Base-by-base conservation (phyloP, 345 rosid species). In the Salix brachista region DNA sequence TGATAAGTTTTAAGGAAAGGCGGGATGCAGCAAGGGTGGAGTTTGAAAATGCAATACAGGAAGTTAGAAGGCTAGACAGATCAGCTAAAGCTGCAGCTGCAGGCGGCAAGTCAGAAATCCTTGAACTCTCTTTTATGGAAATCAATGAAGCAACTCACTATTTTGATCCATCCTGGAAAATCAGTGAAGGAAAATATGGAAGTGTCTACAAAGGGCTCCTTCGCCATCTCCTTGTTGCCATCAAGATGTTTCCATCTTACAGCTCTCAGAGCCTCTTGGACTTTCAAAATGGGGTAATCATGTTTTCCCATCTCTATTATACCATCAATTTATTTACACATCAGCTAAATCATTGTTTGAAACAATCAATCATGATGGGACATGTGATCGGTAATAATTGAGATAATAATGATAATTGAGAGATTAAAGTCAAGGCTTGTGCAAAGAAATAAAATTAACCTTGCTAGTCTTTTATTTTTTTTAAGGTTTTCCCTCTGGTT, bases 171-270 rank as follows among this genome's bases (percentile, higher is more conserved):
- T 88, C 92, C 66, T 85, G 89, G 89, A 92, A 87, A 84, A 92
- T 95, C 75, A 92, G 93, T 74, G 99, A 92, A 71, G 97, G 97
- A 76, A 87, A 81, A 78, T 87, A 85, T 70, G 99, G 99, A 80
- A 89, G 89, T 80, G 81, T 89, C 60, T 94, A 92, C 81, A 88
- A 84, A 82, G 97, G 99, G 70, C 65, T 85, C 48, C 92, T 94
- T 67, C 91, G 84, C 78, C 85, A 90, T 82, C 67, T 86, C 77
- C 87, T 84, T 76, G 96, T 94, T 70, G 95, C 94, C 73, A 87
- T 94, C 70, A 92, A 90, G 86, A 94, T 94, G 95, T 85, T 92
- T 72, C 97, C 95, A 46, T 86, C 94, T 25, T 94, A 89, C 77
- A 92, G 97, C 58, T 86, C 91, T 77, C 86, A 83, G 78, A 82